Evolutionary conservation across 768 basidiomycete genomes (phyloP), one percentile per base, ranked within the genome.

Genomic region (Boletus pseudopeckii): DNA sequence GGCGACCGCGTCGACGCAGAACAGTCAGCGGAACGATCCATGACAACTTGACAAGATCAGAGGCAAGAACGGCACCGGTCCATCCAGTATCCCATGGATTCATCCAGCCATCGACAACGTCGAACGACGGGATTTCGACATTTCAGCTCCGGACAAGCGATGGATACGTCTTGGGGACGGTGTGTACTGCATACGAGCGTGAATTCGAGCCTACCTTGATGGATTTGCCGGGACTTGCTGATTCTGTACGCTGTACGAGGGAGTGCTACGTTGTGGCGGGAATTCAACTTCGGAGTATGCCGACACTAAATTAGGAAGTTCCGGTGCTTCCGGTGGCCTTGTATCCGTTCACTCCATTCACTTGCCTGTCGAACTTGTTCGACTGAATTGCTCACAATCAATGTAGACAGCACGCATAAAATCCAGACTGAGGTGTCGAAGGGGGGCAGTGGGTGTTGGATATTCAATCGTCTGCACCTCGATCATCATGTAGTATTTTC

Each of bases 181-280:
- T 55, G 47, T 50, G 42, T 47, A 46, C 55, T 38, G 56, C 47
- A 24, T 44, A 58, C 51, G 45, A 52, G 57, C 67, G 58, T 67
- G 60, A 61, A 72, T 72, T 64, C 58, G 68, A 59, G 75, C 82
- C 80, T 72, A 84, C 83, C 81, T 85, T 83, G 83, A 76, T 66
- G 77, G 61, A 70, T 75, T 78, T 76, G 54, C 64, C 64, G 67
- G 68, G 64, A 44, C 57, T 65, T 64, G 62, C 55, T 59, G 58
- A 45, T 58, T 60, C 56, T 63, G 57, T 55, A 47, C 46, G 58
- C 52, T 49, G 61, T 55, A 48, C 44, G 44, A 56, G 53, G 42
- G 61, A 49, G 40, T 15, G 30, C 32, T 46, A 48, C 53, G 45
- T 39, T 28, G 59, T 28, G 54, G 55, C 66, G 66, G 68, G 54